Evolutionary conservation across 139 green algal genomes (phyloP).

Genomic region (Coelastrella sp.): DNA sequence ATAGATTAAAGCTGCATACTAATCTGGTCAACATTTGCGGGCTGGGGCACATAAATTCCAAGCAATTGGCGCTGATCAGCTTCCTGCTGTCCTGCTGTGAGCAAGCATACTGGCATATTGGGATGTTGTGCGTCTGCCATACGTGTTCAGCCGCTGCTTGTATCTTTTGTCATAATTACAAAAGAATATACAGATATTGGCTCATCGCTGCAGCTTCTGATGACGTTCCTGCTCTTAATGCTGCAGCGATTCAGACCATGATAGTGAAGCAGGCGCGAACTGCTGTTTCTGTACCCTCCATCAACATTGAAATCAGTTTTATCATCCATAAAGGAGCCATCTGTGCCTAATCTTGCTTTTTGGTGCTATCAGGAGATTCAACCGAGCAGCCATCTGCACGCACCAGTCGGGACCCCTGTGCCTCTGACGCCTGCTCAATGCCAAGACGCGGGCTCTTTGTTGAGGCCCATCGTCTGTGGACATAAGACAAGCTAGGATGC

Average conservation of each 20-base stretch:
- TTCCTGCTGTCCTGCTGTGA: background rate
- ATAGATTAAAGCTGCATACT: too few relatives aligned
- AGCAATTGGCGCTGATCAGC: background rate
- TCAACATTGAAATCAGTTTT: background rate
- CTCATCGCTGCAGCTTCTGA: too few relatives aligned
- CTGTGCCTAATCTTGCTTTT: background rate
- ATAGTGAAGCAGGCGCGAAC: too few relatives aligned
- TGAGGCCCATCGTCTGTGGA: slow-evolving; percentile 62
- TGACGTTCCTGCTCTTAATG: background rate
- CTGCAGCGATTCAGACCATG: background rate
- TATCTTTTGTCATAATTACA: too few relatives aligned
- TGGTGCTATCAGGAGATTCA: background rate
- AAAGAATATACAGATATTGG: too few relatives aligned
- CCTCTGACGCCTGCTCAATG: slow-evolving; percentile 66
- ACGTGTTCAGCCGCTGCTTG: too few relatives aligned
- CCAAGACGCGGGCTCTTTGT: slow-evolving; percentile 64
- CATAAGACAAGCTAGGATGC: slow-evolving; percentile 78
- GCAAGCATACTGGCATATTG: background rate
- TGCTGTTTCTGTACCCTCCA: background rate
- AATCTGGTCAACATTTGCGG: too few relatives aligned
- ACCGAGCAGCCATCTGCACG: slow-evolving; percentile 33
- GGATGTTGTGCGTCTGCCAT: too few relatives aligned
- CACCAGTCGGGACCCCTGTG: slow-evolving; percentile 90
- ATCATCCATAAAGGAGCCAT: background rate
- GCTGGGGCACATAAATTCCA: too few relatives aligned